Evolutionary conservation across 768 basidiomycete species (phyloP).

Genomic region (Boletus subcaerulescens): DNA sequence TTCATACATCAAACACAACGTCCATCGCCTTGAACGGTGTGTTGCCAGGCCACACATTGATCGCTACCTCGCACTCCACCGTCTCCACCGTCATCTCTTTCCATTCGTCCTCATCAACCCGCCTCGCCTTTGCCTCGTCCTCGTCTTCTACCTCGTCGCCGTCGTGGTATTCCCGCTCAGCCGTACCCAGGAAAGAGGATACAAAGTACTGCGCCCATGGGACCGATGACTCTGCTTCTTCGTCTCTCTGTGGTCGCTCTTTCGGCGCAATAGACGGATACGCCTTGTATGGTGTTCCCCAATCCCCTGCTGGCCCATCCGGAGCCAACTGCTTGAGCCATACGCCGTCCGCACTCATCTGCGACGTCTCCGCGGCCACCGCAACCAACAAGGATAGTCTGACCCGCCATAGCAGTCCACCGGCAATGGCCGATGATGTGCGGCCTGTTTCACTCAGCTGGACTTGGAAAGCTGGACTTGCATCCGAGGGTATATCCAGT

Average conservation of each 20-base stretch:
- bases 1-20: conserved; percentile 71
- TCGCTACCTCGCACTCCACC: conserved; percentile 92
- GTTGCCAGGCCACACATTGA: conserved; percentile 86
- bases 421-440: conserved; percentile 32
- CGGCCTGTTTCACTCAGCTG: conserved; percentile 40
- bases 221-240: conserved; percentile 7
- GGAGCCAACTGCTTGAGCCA: conserved; percentile 50
- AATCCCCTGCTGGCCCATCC: conserved; percentile 63
- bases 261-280: conserved; percentile 56
- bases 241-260: conserved; percentile 37
- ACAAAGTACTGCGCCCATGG: conserved; percentile 42
- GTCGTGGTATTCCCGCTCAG: conserved; percentile 56
- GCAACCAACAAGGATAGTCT: conserved; percentile 83
- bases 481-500: conserved; percentile 91
- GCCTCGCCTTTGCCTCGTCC: too few relatives aligned
- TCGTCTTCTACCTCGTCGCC: conserved; percentile 38
- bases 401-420: conserved; percentile 91
- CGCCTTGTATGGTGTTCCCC: conserved; percentile 69
- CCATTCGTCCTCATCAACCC: conserved; percentile 56
- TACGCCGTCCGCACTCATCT: conserved; percentile 48
- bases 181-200: conserved; percentile 36
- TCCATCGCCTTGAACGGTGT: conserved; percentile 80
- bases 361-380: conserved; percentile 49
- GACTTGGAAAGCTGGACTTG: conserved; percentile 81
- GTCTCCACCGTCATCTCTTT: conserved; percentile 70